Evolutionary conservation across 2,329 filamentous ascomycete species (phyloP), one percentile per base, ranked within the genome.

Genomic region (Alternaria arborescens): DNA sequence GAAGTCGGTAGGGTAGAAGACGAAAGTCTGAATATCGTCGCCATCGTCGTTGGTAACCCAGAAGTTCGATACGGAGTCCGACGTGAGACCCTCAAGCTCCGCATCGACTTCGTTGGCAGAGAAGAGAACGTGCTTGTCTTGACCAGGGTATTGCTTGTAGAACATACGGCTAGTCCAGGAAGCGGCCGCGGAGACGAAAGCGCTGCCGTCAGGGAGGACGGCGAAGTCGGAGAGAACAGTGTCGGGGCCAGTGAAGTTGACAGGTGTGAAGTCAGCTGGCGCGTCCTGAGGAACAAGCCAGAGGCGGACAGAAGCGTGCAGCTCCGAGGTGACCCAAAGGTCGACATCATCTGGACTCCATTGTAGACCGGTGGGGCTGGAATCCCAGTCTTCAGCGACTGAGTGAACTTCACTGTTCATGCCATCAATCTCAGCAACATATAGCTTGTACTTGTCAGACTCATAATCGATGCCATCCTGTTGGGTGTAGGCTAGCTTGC

Each of bases 401-500:
- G 72, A 52, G 5, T 60, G 66, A 16, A 77, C 65, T 38, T 71
- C 41, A 1, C 72, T 65, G 28, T 71, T 68, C 20, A 71, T 59
- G 14, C 73, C 74, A 28, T 77, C 65, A 22, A 78, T 70, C 11
- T 70, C 65, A n/a, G 75, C 74, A 34, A 77, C 71, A 38, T 78
- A 78, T 20, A 76, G 65, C 67, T 88, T 85, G 55, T 88, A 85
- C 73, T 89, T 89, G 80, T 97, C 93, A 16, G 90, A 88, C 77
- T 97, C 93, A 76, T 97, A 97, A 63, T 66, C 60, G 40, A 78
- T 74, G 16, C 89, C 87, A 56, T 87, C 84, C 66, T 86, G 85
- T 64, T 87, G 86, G 89, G 94, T 95, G 76, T 95, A 97, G 3
- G 88, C 92, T 26, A 95, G 81, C 60, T 86, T 86, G 46, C 83